Conservation (phyloP, 2,329 filamentous ascomycete genomes). For the Trichoderma sp. region DNA sequence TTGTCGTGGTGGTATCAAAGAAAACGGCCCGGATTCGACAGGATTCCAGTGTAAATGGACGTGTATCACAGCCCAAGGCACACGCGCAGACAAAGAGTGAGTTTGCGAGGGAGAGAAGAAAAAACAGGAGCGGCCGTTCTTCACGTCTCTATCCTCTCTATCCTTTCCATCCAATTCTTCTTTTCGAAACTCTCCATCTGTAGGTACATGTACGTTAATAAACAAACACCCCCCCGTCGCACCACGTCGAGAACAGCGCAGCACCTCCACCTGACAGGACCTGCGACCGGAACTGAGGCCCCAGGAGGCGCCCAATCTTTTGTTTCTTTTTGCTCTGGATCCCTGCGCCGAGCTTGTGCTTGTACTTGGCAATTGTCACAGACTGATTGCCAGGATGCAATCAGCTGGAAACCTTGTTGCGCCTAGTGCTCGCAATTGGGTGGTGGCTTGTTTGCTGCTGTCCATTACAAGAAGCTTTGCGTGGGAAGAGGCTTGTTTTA, state of each 20-base stretch:
- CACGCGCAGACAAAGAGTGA: neutral
- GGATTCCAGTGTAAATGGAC: neutral
- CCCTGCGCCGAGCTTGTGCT: neutral
- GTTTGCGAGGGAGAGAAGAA: neutral
- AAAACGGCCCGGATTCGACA: neutral
- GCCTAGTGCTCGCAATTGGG: neutral
- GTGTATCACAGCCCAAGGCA: neutral
- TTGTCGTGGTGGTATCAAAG: neutral
- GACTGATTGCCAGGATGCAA: neutral
- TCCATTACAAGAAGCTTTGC: neutral
- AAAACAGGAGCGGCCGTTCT: neutral
- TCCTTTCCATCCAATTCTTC: neutral
- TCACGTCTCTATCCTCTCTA: neutral
- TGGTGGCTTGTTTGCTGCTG: neutral
- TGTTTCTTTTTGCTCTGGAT: neutral
- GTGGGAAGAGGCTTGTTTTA: neutral
- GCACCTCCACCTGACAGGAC: constrained; percentile 14
- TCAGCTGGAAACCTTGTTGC: neutral
- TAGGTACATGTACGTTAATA: neutral
- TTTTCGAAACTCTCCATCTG: neutral
- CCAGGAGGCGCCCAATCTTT: neutral
- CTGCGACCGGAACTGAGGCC: constrained; percentile 9
- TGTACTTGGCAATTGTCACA: neutral
- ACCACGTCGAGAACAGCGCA: constrained; percentile 5
- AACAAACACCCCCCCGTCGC: constrained; percentile 1